A percentile compares a stretch with the other conserved stretches of the same genome.
Evolutionary conservation across 2,329 filamentous ascomycete species (phyloP).

Genomic region (Clonostachys solani): DNA sequence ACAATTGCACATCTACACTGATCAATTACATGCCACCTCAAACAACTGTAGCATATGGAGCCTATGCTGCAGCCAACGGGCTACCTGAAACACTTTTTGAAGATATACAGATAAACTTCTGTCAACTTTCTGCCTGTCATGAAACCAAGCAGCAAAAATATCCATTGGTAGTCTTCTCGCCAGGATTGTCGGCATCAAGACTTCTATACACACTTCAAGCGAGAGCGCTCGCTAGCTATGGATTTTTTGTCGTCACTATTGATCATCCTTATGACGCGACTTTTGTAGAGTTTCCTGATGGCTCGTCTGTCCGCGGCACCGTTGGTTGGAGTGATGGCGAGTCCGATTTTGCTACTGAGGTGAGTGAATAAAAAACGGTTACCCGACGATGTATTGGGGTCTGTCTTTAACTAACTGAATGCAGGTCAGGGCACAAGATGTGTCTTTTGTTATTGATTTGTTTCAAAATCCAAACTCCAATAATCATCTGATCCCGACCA

Average conservation of each 20-base stretch:
- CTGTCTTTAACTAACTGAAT: no score
- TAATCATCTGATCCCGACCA: constrained; percentile 1
- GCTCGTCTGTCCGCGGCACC: constrained; percentile 10
- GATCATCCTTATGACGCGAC: constrained; percentile 39
- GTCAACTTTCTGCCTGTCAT: constrained; percentile 3
- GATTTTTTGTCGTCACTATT: constrained; percentile 35
- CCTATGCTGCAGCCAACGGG: constrained; percentile 2
- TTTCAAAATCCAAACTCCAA: constrained; percentile 8
- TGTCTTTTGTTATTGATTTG: constrained; percentile 24
- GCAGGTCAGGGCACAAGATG: constrained; percentile 21
- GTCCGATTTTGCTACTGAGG: constrained; percentile 1
- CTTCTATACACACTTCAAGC: constrained; percentile 31
- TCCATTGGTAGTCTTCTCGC: constrained; percentile 32
- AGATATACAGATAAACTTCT: constrained; percentile 8
- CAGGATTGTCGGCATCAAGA: constrained; percentile 30
- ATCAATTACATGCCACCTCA: constrained; percentile 8
- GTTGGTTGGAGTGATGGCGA: constrained; percentile 11
- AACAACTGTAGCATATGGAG: constrained; percentile 3
- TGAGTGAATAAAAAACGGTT: neutral
- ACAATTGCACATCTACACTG: constrained; percentile 2
- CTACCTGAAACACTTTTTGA: constrained; percentile 5
- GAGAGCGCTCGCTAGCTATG: constrained; percentile 35
- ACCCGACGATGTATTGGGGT: no score
- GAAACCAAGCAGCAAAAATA: constrained; percentile 9
- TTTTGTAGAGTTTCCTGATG: constrained; percentile 36